A percentile compares a stretch with the other conserved stretches of the same genome.
phyloP scores from a whole-genome alignment of 2,329 filamentous ascomycete species.

The Sporothrix phasma region DNA sequence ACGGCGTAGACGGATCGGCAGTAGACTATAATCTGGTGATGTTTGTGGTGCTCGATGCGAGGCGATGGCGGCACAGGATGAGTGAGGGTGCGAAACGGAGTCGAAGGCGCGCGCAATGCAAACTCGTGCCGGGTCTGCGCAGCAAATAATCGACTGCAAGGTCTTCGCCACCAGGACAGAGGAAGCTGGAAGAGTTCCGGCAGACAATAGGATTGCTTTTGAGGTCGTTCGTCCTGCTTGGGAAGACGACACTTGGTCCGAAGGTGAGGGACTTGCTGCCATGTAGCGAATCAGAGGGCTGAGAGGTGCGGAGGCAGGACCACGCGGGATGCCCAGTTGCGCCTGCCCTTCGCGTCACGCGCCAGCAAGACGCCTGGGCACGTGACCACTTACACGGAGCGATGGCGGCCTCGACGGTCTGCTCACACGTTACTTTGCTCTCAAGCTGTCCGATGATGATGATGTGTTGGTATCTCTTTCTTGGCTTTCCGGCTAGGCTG shows the following conservation, averaged over 20 bases:
- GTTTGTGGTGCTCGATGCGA: not conserved
- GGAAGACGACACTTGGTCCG: too few species aligned
- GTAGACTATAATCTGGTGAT: not conserved
- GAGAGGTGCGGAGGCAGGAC: not conserved
- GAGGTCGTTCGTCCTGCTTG: not conserved
- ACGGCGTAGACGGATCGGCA: too few species aligned
- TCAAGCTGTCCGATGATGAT: not conserved
- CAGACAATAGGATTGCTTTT: too few species aligned
- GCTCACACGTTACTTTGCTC: not conserved
- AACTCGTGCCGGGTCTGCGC: not conserved
- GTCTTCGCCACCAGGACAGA: not conserved
- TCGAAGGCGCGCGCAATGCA: too few species aligned
- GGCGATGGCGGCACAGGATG: not conserved
- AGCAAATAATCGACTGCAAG: not conserved
- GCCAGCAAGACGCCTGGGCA: not conserved
- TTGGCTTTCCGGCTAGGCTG: too few species aligned
- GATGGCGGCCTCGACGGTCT: not conserved
- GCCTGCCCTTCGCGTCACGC: not conserved
- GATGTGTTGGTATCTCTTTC: too few species aligned
- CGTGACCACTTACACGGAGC: not conserved
- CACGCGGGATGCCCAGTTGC: not conserved
- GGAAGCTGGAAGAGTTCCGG: not conserved
- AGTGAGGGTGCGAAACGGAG: not conserved
- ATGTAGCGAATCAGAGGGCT: slow-evolving; percentile 10
- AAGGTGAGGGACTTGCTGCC: not conserved